These are phyloP conservation scores for Cordyceps cateniannulata DNA, from an alignment of 2,329 filamentous ascomycete species.

Conservation along the genomic window DNA sequence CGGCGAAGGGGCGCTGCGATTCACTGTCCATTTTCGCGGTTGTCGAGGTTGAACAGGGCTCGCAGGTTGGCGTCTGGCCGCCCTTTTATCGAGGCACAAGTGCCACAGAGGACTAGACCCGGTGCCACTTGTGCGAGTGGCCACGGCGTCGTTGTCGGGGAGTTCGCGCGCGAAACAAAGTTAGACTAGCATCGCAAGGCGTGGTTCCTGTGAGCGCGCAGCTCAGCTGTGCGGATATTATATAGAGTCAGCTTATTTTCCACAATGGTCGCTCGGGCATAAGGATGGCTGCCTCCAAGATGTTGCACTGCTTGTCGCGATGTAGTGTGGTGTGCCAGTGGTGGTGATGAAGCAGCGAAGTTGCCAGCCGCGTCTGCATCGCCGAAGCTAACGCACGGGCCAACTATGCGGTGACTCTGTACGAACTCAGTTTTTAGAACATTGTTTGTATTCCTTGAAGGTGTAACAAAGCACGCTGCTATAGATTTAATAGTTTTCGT, in stretches of 20 bases:
- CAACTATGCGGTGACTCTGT: conserved; percentile 1
- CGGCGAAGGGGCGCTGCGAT: conserved; percentile 20
- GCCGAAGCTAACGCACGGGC: conserved; percentile 9
- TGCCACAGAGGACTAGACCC: background rate
- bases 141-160: background rate
- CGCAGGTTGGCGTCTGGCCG: background rate
- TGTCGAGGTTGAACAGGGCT: background rate
- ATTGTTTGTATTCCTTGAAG: too few species aligned
- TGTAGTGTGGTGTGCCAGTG: background rate
- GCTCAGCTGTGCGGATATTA: background rate
- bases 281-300: background rate
- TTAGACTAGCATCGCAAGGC: background rate
- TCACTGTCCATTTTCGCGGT: background rate
- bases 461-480: too few species aligned
- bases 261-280: background rate
- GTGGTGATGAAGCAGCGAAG: conserved; percentile 8
- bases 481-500: too few species aligned
- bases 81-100: background rate
- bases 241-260: background rate
- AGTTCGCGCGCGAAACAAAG: background rate
- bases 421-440: too few species aligned
- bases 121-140: background rate
- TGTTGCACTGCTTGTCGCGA: conserved; percentile 6
- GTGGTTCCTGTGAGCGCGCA: background rate
- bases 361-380: conserved; percentile 6